Evolutionary conservation across 1,139 yeast species (phyloP), one percentile per base, ranked within the genome.

Genomic region (Debaryomycetaceae sp.): DNA sequence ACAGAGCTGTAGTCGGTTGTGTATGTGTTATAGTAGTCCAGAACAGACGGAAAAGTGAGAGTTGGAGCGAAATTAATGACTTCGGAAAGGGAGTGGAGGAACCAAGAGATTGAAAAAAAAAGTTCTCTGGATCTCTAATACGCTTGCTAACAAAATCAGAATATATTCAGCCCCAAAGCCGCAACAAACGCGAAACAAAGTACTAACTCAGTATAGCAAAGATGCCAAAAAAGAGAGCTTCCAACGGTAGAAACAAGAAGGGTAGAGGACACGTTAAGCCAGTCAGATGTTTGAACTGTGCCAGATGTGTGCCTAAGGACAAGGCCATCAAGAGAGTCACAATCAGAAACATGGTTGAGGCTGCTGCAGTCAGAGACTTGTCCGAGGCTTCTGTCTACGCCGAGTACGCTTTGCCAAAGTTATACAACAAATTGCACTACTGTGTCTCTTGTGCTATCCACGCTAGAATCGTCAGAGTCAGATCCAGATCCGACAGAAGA

Each of bases 161-260:
- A n/a, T n/a, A n/a, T n/a, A n/a, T n/a, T n/a, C n/a, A n/a, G n/a
- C n/a, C n/a, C n/a, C n/a, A n/a, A n/a, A n/a, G n/a, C n/a, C n/a
- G n/a, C n/a, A n/a, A n/a, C n/a, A n/a, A n/a, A n/a, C 11, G 26
- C 26, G 26, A 22, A 11, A 22, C 11, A 8, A 22, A 22, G 7
- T 22, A 22, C 65, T 61, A 59, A 59, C 65, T 46, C 30, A 31
- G 37, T 38, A 35, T 54, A 58, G 59, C 48, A 77, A 81, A 78
- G 65, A 92, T 92, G 98, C 97, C 98, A 79, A 92, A 92, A 89
- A 92, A 92, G 98, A 92, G 99, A 89, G 89, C 98, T 78, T 88
- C 97, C 94, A 89, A 89, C 97, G 99, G 99, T 84, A 92, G 98
- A 85, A 92, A 94, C 95, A 92, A 92, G 95, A 89, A 89, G 83